Percentiles rank a stretch among this genome's conserved stretches.
Evolutionary conservation across 768 basidiomycete genomes (phyloP).

Genomic region (Udeniomyces megalosporus): DNA sequence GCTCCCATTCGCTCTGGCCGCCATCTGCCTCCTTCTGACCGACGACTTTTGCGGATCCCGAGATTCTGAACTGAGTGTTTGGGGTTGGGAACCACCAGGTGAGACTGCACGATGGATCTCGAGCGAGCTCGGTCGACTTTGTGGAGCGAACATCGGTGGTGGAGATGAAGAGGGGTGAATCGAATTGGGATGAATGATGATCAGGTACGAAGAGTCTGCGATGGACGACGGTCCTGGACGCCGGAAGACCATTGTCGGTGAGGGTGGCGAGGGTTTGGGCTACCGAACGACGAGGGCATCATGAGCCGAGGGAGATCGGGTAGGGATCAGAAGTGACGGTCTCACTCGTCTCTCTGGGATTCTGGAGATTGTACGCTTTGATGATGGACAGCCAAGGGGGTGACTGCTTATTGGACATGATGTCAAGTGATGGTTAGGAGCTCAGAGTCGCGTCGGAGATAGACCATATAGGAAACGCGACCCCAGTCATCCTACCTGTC

Average conservation of each 20-base stretch:
- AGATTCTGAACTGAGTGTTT: slow-evolving; percentile 10
- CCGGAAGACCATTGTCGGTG: not conserved
- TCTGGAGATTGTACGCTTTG: too few species aligned
- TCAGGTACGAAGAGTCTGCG: not conserved
- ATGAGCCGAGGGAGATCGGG: not conserved
- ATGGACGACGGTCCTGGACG: not conserved
- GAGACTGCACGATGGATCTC: not conserved
- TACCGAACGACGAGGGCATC: not conserved
- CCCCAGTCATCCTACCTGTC: too few species aligned
- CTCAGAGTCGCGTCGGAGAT: not conserved
- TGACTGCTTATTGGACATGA: too few species aligned
- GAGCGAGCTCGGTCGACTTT: slow-evolving; percentile 2
- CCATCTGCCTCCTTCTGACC: not conserved
- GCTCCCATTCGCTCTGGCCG: not conserved
- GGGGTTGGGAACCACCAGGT: slow-evolving; percentile 14
- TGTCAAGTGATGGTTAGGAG: not conserved
- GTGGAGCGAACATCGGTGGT: slow-evolving; percentile 9
- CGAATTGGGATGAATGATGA: not conserved
- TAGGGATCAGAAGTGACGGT: too few species aligned
- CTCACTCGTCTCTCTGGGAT: too few species aligned
- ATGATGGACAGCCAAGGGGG: too few species aligned
- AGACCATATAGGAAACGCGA: too few species aligned
- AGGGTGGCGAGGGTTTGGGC: slow-evolving; percentile 5
- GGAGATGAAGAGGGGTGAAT: slow-evolving; percentile 3
- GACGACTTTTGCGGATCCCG: not conserved